These are phyloP conservation scores for Amauroascus niger DNA, from an alignment of 2,329 filamentous ascomycete genomes.

Conservation along the genomic window DNA sequence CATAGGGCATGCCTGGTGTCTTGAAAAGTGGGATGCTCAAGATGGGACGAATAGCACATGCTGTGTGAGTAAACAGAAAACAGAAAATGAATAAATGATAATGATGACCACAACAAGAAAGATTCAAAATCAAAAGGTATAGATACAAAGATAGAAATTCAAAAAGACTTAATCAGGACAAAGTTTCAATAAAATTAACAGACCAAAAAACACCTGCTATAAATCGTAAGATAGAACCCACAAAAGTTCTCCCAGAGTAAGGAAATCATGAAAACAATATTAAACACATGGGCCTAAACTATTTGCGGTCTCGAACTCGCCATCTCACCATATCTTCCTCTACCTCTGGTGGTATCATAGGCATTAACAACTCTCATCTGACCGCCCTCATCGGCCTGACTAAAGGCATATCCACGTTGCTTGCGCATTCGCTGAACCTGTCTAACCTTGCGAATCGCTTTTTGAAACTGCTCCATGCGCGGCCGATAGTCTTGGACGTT, in stretches of 20 bases:
- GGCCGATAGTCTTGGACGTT: constrained; percentile 98
- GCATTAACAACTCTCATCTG: constrained; percentile 92
- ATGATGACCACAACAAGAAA: constrained; percentile 1
- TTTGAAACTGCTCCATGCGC: constrained; percentile 99
- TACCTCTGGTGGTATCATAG: constrained; percentile 88
- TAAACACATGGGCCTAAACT: constrained; percentile 19
- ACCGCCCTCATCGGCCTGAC: constrained; percentile 81
- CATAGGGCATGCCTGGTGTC: no score
- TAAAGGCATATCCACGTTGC: constrained; percentile 96
- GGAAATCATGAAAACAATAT: neutral
- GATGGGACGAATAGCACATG: neutral
- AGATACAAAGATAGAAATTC: neutral
- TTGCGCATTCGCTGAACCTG: constrained; percentile 99
- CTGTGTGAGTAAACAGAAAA: neutral
- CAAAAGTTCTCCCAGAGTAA: neutral
- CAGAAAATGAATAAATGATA: neutral
- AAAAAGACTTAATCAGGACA: neutral
- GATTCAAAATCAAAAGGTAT: no score
- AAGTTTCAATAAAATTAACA: neutral
- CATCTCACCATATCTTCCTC: constrained; percentile 95
- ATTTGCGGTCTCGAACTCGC: constrained; percentile 47
- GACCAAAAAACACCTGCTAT: neutral
- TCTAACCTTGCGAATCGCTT: constrained; percentile 94
- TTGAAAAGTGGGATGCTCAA: neutral
- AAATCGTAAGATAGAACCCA: constrained; percentile 2